Evolutionary conservation across 169 alveolate genomes (phyloP).

Genomic region (Plasmodium gonderi): DNA sequence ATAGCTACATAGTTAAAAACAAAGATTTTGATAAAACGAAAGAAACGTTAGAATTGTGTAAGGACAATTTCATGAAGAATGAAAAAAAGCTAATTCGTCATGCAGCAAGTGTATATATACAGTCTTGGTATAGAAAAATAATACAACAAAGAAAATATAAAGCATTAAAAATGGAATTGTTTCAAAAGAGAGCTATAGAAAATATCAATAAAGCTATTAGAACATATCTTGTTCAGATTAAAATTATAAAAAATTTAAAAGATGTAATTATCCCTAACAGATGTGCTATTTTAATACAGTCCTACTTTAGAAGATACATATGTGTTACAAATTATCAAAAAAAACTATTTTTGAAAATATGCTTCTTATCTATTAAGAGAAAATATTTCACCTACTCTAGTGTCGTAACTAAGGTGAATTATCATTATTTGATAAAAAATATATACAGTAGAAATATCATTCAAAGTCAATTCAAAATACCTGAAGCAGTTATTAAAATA

Average conservation of each 20-base stretch:
- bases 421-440: constrained; percentile 68
- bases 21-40: constrained; percentile 34
- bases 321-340: constrained; percentile 36
- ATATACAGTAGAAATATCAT: constrained; percentile 39
- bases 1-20: constrained; percentile 48
- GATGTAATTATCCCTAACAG: constrained; percentile 55
- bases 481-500: constrained; percentile 66
- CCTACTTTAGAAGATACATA: constrained; percentile 54
- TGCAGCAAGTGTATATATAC: constrained; percentile 73
- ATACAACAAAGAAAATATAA: constrained; percentile 64
- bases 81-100: constrained; percentile 60
- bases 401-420: constrained; percentile 43
- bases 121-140: constrained; percentile 74
- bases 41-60: constrained; percentile 51
- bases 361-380: constrained; percentile 72
- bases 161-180: constrained; percentile 34
- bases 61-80: constrained; percentile 47
- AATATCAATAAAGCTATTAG: constrained; percentile 30
- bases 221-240: constrained; percentile 42
- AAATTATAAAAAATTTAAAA: constrained; percentile 40
- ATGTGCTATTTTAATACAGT: constrained; percentile 53
- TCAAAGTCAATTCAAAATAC: constrained; percentile 48
- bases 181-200: constrained; percentile 33
- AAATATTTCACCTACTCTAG: constrained; percentile 38
- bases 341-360: constrained; percentile 63